Evolutionary conservation across 2,329 filamentous ascomycete genomes (phyloP).

Genomic region (Tolypocladium tropicale): DNA sequence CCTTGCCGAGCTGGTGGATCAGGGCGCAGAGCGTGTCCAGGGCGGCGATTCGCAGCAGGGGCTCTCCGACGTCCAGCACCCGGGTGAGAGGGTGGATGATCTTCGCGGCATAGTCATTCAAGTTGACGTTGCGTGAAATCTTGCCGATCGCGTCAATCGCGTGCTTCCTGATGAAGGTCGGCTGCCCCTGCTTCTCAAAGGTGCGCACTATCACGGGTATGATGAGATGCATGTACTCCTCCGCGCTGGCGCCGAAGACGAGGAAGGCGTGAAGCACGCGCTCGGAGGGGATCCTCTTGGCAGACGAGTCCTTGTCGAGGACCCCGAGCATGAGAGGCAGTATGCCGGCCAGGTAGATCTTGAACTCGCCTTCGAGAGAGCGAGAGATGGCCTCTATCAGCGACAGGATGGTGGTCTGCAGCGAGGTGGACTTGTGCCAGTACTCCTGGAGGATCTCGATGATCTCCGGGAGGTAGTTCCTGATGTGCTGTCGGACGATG

Average conservation of each 20-base stretch:
- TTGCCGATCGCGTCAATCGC: conserved; percentile 94
- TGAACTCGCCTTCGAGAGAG: conserved; percentile 94
- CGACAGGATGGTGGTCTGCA: conserved; percentile 85
- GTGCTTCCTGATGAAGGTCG: conserved; percentile 67
- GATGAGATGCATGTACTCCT: conserved; percentile 99
- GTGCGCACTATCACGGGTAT: conserved; percentile 90
- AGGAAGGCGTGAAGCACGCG: conserved; percentile 90
- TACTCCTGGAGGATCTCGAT: conserved; percentile 80
- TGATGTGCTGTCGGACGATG: conserved; percentile 93
- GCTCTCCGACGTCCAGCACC: conserved; percentile 65
- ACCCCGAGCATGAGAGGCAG: conserved; percentile 91
- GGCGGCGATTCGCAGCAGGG: conserved; percentile 65
- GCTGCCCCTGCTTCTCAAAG: conserved; percentile 82
- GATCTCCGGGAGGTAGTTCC: conserved; percentile 80
- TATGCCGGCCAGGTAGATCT: conserved; percentile 82
- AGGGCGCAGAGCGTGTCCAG: conserved; percentile 90
- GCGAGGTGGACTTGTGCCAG: conserved; percentile 69
- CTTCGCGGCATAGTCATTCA: conserved; percentile 92
- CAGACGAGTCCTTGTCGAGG: conserved; percentile 72
- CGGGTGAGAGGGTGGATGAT: conserved; percentile 91
- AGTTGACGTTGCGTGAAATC: conserved; percentile 89
- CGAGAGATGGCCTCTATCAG: conserved; percentile 90
- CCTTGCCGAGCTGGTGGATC: conserved; percentile 90
- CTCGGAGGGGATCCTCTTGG: conserved; percentile 72
- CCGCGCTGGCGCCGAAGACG: conserved; percentile 88